Evolutionary conservation across 1,284 basidiomycete genomes (phyloP).

Genomic region (Melampsora americana): DNA sequence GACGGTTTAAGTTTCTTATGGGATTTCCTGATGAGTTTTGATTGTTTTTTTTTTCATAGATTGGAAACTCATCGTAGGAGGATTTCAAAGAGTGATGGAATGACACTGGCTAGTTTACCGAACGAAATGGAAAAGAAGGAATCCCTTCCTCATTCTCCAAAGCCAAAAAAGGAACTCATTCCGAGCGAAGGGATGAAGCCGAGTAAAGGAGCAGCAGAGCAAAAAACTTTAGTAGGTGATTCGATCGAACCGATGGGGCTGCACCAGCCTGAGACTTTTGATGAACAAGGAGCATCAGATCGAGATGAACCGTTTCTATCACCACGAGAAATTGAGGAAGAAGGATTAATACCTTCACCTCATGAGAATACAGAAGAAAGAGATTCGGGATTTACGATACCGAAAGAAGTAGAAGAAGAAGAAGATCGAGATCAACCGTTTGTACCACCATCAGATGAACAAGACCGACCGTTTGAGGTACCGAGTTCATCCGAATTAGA

Average conservation of each 20-base stretch:
- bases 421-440: slow-evolving; percentile 29
- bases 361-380: not conserved
- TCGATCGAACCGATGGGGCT: not conserved
- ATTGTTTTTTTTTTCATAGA: not conserved
- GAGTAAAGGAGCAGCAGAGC: not conserved
- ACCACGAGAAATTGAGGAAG: not conserved
- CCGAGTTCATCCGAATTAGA: not conserved
- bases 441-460: slow-evolving; percentile 9
- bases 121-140: too few relatives aligned
- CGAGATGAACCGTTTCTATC: slow-evolving; percentile 2
- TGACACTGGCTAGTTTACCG: not conserved
- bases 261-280: not conserved
- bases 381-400: not conserved
- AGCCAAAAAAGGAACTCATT: too few relatives aligned
- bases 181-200: not conserved
- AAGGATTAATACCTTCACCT: not conserved
- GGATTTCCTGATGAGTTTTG: not conserved
- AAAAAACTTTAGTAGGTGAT: not conserved
- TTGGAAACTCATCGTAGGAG: slow-evolving; percentile 28
- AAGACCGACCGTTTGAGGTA: slow-evolving; percentile 9
- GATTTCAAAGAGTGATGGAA: slow-evolving; percentile 4
- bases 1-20: not conserved
- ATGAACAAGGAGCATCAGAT: not conserved
- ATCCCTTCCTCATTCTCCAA: not conserved
- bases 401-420: not conserved